Conservation (phyloP, 2,329 filamentous ascomycete species). For the Sodiomyces alkalinus region DNA sequence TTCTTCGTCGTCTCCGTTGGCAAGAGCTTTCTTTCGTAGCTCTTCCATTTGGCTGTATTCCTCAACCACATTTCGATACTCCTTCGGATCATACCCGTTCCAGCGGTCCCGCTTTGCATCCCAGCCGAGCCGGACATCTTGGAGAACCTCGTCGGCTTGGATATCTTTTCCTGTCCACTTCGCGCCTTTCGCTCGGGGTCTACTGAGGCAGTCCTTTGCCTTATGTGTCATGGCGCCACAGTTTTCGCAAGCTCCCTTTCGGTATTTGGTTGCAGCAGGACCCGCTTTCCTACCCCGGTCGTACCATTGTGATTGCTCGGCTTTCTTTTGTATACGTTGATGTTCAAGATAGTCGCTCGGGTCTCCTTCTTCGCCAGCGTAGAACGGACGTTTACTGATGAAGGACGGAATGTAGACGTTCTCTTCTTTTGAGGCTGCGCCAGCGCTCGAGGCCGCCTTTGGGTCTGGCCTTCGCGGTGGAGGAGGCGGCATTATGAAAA, state of each 20-base stretch:
- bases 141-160: constrained; percentile 75
- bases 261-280: constrained; percentile 86
- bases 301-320: constrained; percentile 75
- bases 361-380: constrained; percentile 65
- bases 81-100: constrained; percentile 89
- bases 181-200: constrained; percentile 78
- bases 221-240: constrained; percentile 96
- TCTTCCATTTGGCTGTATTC: constrained; percentile 80
- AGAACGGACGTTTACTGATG: constrained; percentile 97
- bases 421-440: constrained; percentile 57
- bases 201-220: constrained; percentile 79
- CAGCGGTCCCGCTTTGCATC: constrained; percentile 95
- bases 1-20: constrained; percentile 32
- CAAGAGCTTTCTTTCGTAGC: constrained; percentile 39
- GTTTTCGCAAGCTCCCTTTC: constrained; percentile 97
- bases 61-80: constrained; percentile 77
- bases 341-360: constrained; percentile 87
- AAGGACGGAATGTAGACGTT: constrained; percentile 98
- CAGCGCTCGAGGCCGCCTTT: constrained; percentile 13
- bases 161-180: constrained; percentile 90
- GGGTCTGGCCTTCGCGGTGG: constrained; percentile 17
- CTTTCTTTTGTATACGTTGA: constrained; percentile 71
- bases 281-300: constrained; percentile 73
- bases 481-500: constrained; percentile 11
- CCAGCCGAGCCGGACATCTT: constrained; percentile 81